Conservation (phyloP, 805 yeast genomes). For the Metahyphopichia silvanorum region DNA sequence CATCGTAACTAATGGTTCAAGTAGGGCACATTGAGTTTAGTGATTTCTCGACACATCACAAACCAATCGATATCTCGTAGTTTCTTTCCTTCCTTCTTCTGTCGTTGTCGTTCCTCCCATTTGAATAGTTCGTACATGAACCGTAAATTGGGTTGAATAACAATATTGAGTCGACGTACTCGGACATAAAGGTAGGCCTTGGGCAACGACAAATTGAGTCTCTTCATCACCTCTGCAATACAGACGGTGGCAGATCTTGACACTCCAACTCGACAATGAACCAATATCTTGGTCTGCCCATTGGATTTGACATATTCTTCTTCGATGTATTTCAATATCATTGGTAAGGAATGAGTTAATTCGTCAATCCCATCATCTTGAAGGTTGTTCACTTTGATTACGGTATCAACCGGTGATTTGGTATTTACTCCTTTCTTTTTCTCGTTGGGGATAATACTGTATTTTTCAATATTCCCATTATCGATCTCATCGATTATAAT, state of each 20-base stretch:
- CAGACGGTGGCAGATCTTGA: constrained; percentile 94
- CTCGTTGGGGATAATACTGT: constrained; percentile 20
- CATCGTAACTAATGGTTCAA: constrained; percentile 31
- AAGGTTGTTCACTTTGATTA: constrained; percentile 65
- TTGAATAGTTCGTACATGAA: constrained; percentile 85
- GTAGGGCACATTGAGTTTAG: constrained; percentile 69
- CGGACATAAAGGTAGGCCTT: constrained; percentile 86
- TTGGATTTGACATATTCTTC: constrained; percentile 17
- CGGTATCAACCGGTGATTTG: constrained; percentile 33
- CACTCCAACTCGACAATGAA: constrained; percentile 95
- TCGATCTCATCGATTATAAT: constrained; percentile 19
- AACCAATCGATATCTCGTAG: constrained; percentile 84
- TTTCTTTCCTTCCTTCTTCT: constrained; percentile 7
- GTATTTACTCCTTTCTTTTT: constrained; percentile 2
- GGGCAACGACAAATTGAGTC: constrained; percentile 63
- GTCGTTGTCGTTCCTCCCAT: constrained; percentile 37
- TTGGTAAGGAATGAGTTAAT: constrained; percentile 56
- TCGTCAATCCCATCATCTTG: constrained; percentile 93
- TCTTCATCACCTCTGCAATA: constrained; percentile 89
- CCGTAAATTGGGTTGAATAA: constrained; percentile 89
- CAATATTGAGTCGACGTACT: constrained; percentile 83
- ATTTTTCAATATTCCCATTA: constrained; percentile 30
- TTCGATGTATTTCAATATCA: constrained; percentile 65
- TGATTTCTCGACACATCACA: constrained; percentile 78
- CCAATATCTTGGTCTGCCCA: constrained; percentile 43